Percentiles rank a stretch among this genome's conserved stretches.
phyloP scores from a whole-genome alignment of 768 basidiomycete genomes.

The Tricholoma sp. region DNA sequence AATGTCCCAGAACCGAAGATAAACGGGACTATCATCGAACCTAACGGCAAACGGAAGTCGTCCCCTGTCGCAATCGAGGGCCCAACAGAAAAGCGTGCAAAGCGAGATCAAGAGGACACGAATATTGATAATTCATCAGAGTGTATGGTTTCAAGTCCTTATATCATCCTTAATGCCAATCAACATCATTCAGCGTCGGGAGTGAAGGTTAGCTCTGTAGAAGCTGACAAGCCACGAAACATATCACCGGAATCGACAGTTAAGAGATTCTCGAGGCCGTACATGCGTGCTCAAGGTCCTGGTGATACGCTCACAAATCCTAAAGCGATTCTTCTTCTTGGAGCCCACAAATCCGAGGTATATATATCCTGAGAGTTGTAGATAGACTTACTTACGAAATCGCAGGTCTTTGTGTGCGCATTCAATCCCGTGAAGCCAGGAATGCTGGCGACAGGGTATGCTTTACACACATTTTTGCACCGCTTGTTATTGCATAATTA shows the following conservation, averaged over 20 bases:
- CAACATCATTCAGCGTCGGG: constrained; percentile 6
- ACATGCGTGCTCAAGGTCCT: constrained; percentile 35
- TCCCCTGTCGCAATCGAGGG: constrained; percentile 41
- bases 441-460: constrained; percentile 72
- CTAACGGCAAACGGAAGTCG: constrained; percentile 47
- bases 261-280: constrained; percentile 28
- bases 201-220: constrained; percentile 9
- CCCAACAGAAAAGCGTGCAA: constrained; percentile 61
- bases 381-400: neutral
- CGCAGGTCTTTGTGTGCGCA: constrained; percentile 73
- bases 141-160: constrained; percentile 16
- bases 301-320: constrained; percentile 37
- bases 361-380: neutral
- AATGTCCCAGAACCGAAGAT: constrained; percentile 2
- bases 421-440: constrained; percentile 65
- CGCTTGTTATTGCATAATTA: constrained; percentile 5
- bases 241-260: constrained; percentile 8
- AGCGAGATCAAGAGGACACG: constrained; percentile 46
- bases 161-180: neutral
- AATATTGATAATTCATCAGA: constrained; percentile 34
- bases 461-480: constrained; percentile 3
- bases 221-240: constrained; percentile 8
- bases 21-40: constrained; percentile 21
- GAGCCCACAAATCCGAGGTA: constrained; percentile 63
- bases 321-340: constrained; percentile 40